Percentiles rank a stretch among this genome's conserved stretches.
phyloP scores from a whole-genome alignment of 2,329 filamentous ascomycete species.

The Aureobasidium subglaciale region DNA sequence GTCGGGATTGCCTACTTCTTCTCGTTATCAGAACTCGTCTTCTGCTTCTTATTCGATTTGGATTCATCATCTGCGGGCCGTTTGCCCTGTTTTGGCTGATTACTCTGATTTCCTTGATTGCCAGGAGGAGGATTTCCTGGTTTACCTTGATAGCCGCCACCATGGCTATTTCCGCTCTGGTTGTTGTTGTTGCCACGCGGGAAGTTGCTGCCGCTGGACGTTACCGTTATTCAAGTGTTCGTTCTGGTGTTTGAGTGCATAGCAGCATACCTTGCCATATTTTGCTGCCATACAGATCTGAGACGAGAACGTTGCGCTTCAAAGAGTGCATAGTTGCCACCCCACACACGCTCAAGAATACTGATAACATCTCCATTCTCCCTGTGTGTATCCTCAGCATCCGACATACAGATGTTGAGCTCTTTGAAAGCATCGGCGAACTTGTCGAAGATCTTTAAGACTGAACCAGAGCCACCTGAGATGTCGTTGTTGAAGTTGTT shows the following conservation, averaged over 20 bases:
- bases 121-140: neutral
- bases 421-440: slow-evolving; percentile 60
- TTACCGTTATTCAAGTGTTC: slow-evolving; percentile 1
- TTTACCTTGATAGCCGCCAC: neutral
- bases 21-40: neutral
- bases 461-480: slow-evolving; percentile 73
- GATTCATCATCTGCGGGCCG: slow-evolving; percentile 2
- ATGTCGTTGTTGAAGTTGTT: slow-evolving; percentile 84
- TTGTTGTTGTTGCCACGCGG: slow-evolving; percentile 1
- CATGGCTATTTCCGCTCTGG: neutral
- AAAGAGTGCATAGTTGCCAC: slow-evolving; percentile 73
- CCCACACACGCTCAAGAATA: slow-evolving; percentile 65
- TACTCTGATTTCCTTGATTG: slow-evolving; percentile 4
- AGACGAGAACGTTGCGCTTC: slow-evolving; percentile 60
- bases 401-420: slow-evolving; percentile 36
- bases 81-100: slow-evolving; percentile 9
- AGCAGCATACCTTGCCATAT: slow-evolving; percentile 16
- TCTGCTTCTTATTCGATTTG: slow-evolving; percentile 11
- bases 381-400: slow-evolving; percentile 34
- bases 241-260: neutral
- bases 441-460: slow-evolving; percentile 55
- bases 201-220: slow-evolving; percentile 1
- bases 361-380: slow-evolving; percentile 37
- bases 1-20: neutral
- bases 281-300: slow-evolving; percentile 24